Percentiles rank a stretch among this genome's conserved stretches.
Evolutionary conservation across 2,329 filamentous ascomycete genomes (phyloP).

Genomic region (Pyrenochaeta sp.): DNA sequence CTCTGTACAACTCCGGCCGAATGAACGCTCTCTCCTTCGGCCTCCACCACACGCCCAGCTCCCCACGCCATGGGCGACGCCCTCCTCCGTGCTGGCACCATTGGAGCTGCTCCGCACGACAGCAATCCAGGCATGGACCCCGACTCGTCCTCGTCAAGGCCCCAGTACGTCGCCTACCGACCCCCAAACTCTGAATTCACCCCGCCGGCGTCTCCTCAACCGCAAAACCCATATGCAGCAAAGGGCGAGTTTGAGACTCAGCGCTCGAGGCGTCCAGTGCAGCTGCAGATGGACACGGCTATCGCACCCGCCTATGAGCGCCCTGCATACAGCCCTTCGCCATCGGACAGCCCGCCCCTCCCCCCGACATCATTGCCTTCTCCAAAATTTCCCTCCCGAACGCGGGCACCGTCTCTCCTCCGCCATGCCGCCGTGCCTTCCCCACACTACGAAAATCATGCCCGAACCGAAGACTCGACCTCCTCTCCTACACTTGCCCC

Average conservation of each 20-base stretch:
- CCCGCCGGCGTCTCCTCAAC: constrained; percentile 42
- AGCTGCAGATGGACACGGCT: constrained; percentile 40
- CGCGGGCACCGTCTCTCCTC: constrained; percentile 51
- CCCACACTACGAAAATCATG: constrained; percentile 32
- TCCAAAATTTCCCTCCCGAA: constrained; percentile 52
- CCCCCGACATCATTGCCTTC: constrained; percentile 42
- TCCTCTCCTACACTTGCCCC: constrained; percentile 37
- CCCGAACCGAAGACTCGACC: constrained; percentile 24
- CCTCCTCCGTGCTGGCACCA: constrained; percentile 24
- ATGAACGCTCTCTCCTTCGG: constrained; percentile 30
- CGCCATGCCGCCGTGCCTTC: constrained; percentile 42
- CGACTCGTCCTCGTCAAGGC: constrained; percentile 20
- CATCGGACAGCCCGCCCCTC: constrained; percentile 40
- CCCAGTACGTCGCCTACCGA: constrained; percentile 33
- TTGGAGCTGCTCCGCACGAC: constrained; percentile 15
- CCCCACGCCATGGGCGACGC: constrained; percentile 39
- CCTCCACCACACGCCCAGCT: constrained; percentile 11
- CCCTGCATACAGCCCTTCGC: constrained; percentile 37
- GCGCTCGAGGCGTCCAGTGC: constrained; percentile 32
- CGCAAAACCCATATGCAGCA: constrained; percentile 22
- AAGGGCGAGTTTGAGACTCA: constrained; percentile 32
- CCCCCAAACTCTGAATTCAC: constrained; percentile 38
- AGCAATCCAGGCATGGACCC: constrained; percentile 10
- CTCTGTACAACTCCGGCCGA: constrained; percentile 33
- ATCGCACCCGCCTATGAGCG: constrained; percentile 34